These are phyloP conservation scores for Botrytis galanthina DNA, from an alignment of 2,329 filamentous ascomycete genomes.

Conservation along the genomic window DNA sequence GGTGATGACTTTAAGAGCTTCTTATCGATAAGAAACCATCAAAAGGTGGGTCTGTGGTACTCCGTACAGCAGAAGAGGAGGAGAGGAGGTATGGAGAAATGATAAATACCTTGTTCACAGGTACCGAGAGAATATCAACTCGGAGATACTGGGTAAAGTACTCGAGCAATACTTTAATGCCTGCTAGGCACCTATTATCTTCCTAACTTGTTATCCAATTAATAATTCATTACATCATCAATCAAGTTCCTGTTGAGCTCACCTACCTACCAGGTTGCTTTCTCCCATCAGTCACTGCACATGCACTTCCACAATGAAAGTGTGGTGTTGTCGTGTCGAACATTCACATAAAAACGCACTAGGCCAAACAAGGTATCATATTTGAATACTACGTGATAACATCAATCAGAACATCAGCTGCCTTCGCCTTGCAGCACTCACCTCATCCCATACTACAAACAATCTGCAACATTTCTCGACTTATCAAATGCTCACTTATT, in stretches of 20 bases:
- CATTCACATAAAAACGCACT: background rate
- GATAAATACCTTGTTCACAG: background rate
- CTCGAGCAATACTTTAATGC: background rate
- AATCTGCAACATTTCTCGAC: background rate
- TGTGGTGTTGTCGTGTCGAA: background rate
- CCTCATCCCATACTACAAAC: background rate
- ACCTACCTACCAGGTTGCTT: too few species aligned
- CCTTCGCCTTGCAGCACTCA: slow-evolving; percentile 4
- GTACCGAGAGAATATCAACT: background rate
- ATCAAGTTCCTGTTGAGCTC: background rate
- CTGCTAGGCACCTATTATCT: background rate
- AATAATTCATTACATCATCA: background rate
- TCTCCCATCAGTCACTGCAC: background rate
- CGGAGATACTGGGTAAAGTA: background rate
- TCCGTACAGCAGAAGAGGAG: background rate
- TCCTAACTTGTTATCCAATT: background rate
- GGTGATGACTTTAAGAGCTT: background rate
- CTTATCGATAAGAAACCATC: slow-evolving; percentile 6
- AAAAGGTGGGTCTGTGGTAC: background rate
- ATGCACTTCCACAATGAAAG: background rate
- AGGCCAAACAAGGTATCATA: background rate
- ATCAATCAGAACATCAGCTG: slow-evolving; percentile 11
- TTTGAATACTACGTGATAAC: background rate
- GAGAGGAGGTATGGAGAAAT: background rate
- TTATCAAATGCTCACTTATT: background rate